A percentile compares a stretch with the other conserved stretches of the same genome.
Conservation (phyloP, 2,329 filamentous ascomycete species). For the Bipolaris bicolor region DNA sequence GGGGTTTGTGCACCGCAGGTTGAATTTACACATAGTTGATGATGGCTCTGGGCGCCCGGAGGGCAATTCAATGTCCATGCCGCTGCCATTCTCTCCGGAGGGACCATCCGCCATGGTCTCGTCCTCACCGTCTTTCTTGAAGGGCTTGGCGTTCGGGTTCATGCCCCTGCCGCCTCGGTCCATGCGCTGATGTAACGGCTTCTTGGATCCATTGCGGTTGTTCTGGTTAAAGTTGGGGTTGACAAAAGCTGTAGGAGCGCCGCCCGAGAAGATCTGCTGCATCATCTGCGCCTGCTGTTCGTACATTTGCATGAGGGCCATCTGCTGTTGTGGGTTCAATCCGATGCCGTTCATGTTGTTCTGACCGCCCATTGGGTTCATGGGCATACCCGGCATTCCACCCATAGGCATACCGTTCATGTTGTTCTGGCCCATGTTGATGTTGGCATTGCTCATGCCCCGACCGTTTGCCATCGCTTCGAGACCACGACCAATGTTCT, state of each 20-base stretch:
- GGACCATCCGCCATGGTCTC: slow-evolving; percentile 47
- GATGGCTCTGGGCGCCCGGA: slow-evolving; percentile 61
- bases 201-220: slow-evolving; percentile 45
- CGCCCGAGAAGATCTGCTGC: slow-evolving; percentile 48
- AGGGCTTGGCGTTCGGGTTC: slow-evolving; percentile 58
- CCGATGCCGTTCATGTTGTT: slow-evolving; percentile 56
- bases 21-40: slow-evolving; percentile 84
- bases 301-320: slow-evolving; percentile 76
- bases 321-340: slow-evolving; percentile 71
- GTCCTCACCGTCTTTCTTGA: slow-evolving; percentile 53
- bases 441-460: slow-evolving; percentile 43
- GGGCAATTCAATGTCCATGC: slow-evolving; percentile 67
- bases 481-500: slow-evolving; percentile 43
- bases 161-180: slow-evolving; percentile 54
- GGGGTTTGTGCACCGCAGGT: slow-evolving; percentile 83
- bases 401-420: slow-evolving; percentile 42
- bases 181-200: slow-evolving; percentile 78
- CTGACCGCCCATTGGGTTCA: slow-evolving; percentile 45
- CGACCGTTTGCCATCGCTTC: slow-evolving; percentile 49
- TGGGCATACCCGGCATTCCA: slow-evolving; percentile 42
- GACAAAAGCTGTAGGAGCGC: slow-evolving; percentile 57
- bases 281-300: slow-evolving; percentile 77
- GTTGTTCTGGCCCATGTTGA: slow-evolving; percentile 41
- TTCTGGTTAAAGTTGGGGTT: slow-evolving; percentile 61
- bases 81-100: slow-evolving; percentile 49